Conservation (phyloP, 371 early-diverging fungal genomes). For the Apophysomyces sp. region DNA sequence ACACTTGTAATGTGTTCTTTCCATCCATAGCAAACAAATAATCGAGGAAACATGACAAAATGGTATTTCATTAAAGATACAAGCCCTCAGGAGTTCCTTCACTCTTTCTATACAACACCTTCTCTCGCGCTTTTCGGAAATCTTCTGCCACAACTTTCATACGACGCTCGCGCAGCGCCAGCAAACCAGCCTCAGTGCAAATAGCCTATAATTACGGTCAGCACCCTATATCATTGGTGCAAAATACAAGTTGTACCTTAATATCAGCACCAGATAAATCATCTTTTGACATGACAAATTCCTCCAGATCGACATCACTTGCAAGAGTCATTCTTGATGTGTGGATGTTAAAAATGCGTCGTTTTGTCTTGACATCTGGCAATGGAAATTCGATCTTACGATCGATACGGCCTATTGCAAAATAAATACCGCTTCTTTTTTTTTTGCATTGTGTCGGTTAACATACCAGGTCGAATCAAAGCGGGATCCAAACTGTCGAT, state of each 20-base stretch:
- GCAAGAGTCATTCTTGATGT: constrained; percentile 98
- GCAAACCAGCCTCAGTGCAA: constrained; percentile 99
- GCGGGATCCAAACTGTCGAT: constrained; percentile 99
- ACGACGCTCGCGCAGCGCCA: constrained; percentile 98
- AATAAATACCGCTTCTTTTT: neutral
- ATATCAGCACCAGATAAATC: constrained; percentile 99
- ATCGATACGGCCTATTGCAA: constrained; percentile 87
- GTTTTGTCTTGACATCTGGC: constrained; percentile 99
- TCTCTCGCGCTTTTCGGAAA: constrained; percentile 98
- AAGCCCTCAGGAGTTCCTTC: constrained; percentile 98
- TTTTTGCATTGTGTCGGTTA: neutral
- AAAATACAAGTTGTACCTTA: constrained; percentile 58
- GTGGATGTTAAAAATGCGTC: constrained; percentile 99
- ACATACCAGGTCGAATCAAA: constrained; percentile 91
- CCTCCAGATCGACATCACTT: constrained; percentile 97
- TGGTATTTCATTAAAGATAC: constrained; percentile 77
- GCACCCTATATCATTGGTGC: neutral
- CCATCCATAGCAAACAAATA: constrained; percentile 48
- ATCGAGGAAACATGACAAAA: constrained; percentile 56
- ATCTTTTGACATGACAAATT: constrained; percentile 98
- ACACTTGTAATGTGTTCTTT: constrained; percentile 61
- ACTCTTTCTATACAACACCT: constrained; percentile 98
- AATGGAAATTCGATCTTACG: constrained; percentile 99
- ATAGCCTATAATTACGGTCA: constrained; percentile 71
- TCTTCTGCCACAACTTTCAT: constrained; percentile 99